phyloP scores from a whole-genome alignment of 2,329 filamentous ascomycete species.

The Metarhizium sp. region DNA sequence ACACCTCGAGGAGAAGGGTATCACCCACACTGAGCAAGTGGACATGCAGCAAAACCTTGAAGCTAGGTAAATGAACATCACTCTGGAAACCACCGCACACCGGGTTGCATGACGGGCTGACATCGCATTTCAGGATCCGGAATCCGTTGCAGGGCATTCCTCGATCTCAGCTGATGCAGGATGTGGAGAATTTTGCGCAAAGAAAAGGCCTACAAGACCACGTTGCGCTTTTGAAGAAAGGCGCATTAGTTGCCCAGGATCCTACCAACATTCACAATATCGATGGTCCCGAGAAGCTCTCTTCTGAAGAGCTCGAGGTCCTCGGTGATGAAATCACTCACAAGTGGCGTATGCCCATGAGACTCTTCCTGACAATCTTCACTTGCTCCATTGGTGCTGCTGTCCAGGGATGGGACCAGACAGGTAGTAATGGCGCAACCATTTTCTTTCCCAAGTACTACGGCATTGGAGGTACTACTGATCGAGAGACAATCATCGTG shows the following conservation, averaged over 20 bases:
- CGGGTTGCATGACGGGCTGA: background rate
- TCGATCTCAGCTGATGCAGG: conserved; percentile 40
- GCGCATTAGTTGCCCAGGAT: conserved; percentile 43
- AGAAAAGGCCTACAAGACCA: conserved; percentile 51
- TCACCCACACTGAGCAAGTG: conserved; percentile 20
- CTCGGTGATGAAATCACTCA: conserved; percentile 53
- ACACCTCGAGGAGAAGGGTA: conserved; percentile 18
- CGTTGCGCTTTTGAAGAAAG: conserved; percentile 48
- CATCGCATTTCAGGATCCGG: conserved; percentile 25
- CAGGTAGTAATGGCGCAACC: conserved; percentile 52
- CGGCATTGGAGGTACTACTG: conserved; percentile 23
- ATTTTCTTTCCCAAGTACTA: conserved; percentile 45
- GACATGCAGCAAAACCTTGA: conserved; percentile 30
- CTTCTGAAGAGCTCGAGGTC: conserved; percentile 44
- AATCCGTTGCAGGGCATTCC: conserved; percentile 41
- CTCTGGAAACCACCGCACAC: background rate
- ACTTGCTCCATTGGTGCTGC: conserved; percentile 60
- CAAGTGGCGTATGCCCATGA: conserved; percentile 54
- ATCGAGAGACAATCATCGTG: conserved; percentile 38
- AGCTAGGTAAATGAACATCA: conserved; percentile 29
- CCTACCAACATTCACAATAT: conserved; percentile 48
- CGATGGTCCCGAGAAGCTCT: conserved; percentile 42
- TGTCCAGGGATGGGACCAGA: conserved; percentile 59
- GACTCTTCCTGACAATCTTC: conserved; percentile 56
- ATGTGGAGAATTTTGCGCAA: conserved; percentile 51